Evolutionary conservation across 805 yeast genomes (phyloP), one percentile per base, ranked within the genome.

Genomic region (Wickerhamiella occidentalis): DNA sequence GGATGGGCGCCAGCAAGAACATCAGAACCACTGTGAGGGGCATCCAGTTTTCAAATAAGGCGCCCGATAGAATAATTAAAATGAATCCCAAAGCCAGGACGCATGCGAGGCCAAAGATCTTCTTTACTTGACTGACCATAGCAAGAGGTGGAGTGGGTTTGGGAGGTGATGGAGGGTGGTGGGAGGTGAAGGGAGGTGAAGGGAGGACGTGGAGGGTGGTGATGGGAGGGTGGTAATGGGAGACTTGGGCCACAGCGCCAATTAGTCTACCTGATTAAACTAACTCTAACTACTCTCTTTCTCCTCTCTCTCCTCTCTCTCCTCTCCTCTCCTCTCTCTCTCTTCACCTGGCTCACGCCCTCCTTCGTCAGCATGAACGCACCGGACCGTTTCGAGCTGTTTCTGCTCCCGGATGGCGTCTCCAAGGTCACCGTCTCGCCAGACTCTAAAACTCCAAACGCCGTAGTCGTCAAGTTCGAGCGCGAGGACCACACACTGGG

Each of bases 401-500:
- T 92, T 64, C 78, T 92, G 58, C 74, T 92, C 59, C 97, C 96
- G n/a, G 99, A 92, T 66, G 97, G 98, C 48, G 94, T 85, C 48
- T 83, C 90, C 47, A 92, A 92, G 85, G 74, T 92, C 53, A 80
- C 81, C 54, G 79, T 92, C 49, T 82, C 87, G 26, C 96, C 96
- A 6, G 99, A 92, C 68, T 79, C 94, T 50, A 84, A 88, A 60
- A 92, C 90, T 30, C 95, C 97, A 19, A 92, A 92, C 64, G 94
- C 97, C 41, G 88, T 94, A 43, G 78, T 88, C 53, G 76, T 92
- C 57, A 86, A 85, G 54, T 86, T 92, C 58, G 97, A 92, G 66
- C 82, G 95, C 63, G 99, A 92, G 66, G 99, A 92, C 65, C 99
- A 92, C 64, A 92, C 99, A 3, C 72, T 92, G 52, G 98, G 95